phyloP scores from a whole-genome alignment of 1,284 basidiomycete species.

The Moesziomyces parantarcticus region DNA sequence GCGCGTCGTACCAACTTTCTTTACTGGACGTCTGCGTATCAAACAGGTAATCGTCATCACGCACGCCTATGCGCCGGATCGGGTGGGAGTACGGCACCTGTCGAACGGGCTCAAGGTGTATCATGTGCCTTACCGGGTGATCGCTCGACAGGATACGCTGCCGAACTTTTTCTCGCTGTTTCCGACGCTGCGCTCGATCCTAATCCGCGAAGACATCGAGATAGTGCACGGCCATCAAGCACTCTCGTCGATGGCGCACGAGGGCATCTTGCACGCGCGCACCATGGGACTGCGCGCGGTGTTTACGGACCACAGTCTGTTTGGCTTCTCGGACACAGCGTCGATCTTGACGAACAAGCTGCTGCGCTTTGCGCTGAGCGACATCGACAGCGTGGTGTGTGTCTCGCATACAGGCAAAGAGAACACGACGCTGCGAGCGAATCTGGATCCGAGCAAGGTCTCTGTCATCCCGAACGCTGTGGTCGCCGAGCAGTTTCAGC shows the following conservation, averaged over 20 bases:
- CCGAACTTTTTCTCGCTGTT: constrained; percentile 93
- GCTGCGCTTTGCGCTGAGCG: constrained; percentile 83
- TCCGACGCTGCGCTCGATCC: constrained; percentile 88
- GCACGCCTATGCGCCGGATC: constrained; percentile 85
- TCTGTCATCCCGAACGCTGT: constrained; percentile 86
- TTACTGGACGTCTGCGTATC: no score
- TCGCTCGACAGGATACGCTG: constrained; percentile 79
- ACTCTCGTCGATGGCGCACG: constrained; percentile 88
- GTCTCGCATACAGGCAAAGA: constrained; percentile 93
- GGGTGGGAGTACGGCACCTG: constrained; percentile 89
- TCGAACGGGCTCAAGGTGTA: constrained; percentile 88
- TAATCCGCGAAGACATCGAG: constrained; percentile 85
- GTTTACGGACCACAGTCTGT: constrained; percentile 96
- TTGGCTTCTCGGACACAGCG: constrained; percentile 94
- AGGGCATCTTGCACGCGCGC: constrained; percentile 84
- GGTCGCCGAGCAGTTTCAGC: constrained; percentile 86
- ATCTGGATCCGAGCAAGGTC: constrained; percentile 67
- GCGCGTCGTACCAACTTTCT: neutral
- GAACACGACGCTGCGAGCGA: constrained; percentile 90
- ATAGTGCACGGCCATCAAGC: constrained; percentile 93
- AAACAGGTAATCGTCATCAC: constrained; percentile 90
- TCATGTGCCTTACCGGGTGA: constrained; percentile 86
- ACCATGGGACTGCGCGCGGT: constrained; percentile 77
- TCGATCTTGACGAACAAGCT: constrained; percentile 98
- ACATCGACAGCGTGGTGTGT: constrained; percentile 92